phyloP scores from a whole-genome alignment of 2,329 filamentous ascomycete species.

The Didymella arachidicola region DNA sequence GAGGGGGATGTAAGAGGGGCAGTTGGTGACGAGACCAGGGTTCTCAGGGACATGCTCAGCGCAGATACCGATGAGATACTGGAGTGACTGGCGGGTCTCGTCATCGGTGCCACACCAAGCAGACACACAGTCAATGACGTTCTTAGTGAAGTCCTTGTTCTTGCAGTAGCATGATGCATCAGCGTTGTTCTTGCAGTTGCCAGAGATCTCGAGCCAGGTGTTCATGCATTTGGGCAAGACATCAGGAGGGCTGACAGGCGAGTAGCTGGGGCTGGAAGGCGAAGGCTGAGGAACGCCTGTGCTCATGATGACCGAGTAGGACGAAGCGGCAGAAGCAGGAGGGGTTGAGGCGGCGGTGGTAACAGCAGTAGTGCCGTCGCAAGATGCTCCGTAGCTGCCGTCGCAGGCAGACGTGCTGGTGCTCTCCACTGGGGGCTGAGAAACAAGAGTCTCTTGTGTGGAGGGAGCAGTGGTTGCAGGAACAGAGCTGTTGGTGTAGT shows the following conservation, averaged over 20 bases:
- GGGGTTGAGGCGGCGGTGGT: slow-evolving; percentile 19
- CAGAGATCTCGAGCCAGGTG: slow-evolving; percentile 77
- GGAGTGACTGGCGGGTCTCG: slow-evolving; percentile 74
- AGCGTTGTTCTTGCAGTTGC: slow-evolving; percentile 83
- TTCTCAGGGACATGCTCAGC: slow-evolving; percentile 76
- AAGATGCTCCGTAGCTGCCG: slow-evolving; percentile 27
- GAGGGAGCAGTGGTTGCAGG: slow-evolving; percentile 25
- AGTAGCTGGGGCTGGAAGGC: slow-evolving; percentile 34
- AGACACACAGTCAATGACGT: slow-evolving; percentile 82
- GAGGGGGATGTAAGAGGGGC: slow-evolving; percentile 66
- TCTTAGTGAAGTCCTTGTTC: slow-evolving; percentile 74
- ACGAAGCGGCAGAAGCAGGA: slow-evolving; percentile 17
- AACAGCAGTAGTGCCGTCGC: slow-evolving; percentile 25
- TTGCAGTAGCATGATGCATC: slow-evolving; percentile 89
- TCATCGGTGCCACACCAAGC: slow-evolving; percentile 71
- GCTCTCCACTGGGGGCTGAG: slow-evolving; percentile 9
- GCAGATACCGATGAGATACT: slow-evolving; percentile 92
- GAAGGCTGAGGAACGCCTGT: slow-evolving; percentile 30
- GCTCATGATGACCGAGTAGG: slow-evolving; percentile 19
- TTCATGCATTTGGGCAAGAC: slow-evolving; percentile 89
- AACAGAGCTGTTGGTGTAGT: slow-evolving; percentile 29
- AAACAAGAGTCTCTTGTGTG: slow-evolving; percentile 12
- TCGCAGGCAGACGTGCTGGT: slow-evolving; percentile 9
- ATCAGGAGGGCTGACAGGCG: slow-evolving; percentile 60
- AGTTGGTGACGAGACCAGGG: slow-evolving; percentile 82